Conservation (phyloP, 2,329 filamentous ascomycete species). For the Diaporthe caulivora region DNA sequence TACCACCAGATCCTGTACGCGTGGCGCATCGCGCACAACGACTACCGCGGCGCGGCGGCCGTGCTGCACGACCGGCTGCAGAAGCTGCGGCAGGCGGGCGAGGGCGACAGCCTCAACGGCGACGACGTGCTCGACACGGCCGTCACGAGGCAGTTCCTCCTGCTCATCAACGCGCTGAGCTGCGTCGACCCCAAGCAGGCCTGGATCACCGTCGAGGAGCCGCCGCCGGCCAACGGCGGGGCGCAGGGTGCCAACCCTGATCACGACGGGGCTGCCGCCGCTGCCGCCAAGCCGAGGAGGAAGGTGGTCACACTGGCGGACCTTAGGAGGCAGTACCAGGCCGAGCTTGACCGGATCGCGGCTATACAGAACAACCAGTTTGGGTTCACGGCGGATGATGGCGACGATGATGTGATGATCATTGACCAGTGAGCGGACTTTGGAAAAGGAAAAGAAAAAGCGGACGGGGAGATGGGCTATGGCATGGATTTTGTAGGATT, state of each 20-base stretch:
- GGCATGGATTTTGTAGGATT: conserved; percentile 38
- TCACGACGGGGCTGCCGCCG: conserved; percentile 31
- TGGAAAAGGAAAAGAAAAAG: conserved; percentile 56
- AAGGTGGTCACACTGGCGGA: conserved; percentile 88
- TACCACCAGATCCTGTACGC: conserved; percentile 93
- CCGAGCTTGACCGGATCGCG: conserved; percentile 87
- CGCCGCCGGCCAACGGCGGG: conserved; percentile 43
- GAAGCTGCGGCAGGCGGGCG: conserved; percentile 69
- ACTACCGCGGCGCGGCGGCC: conserved; percentile 84
- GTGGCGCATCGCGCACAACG: conserved; percentile 85
- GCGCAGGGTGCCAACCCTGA: conserved; percentile 33
- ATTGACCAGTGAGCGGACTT: conserved; percentile 32
- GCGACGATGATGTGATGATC: conserved; percentile 63
- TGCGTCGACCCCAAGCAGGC: conserved; percentile 86
- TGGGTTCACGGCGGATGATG: conserved; percentile 69
- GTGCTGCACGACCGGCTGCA: conserved; percentile 74
- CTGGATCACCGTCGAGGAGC: conserved; percentile 77
- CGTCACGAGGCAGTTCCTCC: conserved; percentile 82
- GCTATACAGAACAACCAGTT: conserved; percentile 92
- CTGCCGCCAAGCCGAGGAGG: conserved; percentile 63
- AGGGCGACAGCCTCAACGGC: conserved; percentile 67
- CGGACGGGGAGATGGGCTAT: conserved; percentile 20
- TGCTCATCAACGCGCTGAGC: conserved; percentile 91
- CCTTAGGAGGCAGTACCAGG: conserved; percentile 88
- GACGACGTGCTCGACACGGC: conserved; percentile 72